Base-by-base conservation (phyloP, 2,329 filamentous ascomycete species). In the Penicillium sp. region DNA sequence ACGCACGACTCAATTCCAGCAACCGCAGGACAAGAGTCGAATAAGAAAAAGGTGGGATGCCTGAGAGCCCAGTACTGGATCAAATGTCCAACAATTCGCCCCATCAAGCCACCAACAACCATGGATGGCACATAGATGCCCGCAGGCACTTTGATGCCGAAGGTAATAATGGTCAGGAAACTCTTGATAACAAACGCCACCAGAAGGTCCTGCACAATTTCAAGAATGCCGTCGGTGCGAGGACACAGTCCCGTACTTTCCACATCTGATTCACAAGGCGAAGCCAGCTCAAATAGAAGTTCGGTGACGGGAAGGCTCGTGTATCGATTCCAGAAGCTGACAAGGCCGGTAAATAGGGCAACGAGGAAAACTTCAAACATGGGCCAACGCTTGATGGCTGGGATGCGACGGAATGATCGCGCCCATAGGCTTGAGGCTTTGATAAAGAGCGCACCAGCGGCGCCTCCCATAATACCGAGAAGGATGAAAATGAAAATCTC, bases 41-140 rank as follows among this genome's bases (percentile, higher is more conserved):
- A 96, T 6, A 96, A 70, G 13, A 80, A 73, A 63, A 83, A 85
- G 48, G 82, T 71, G 0, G 88, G 86, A 62, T 83, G 86, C 28
- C 77, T 78, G 49, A 94, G 75, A 6, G 91, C 88, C 45, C 87
- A 69, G 70, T 86, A 89, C 65, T 97, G 91, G 0, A 90, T 82
- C 6, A 83, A 68, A 66, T 97, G 93, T 1, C 93, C 93, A 12
- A 95, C 80, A 39, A 93, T 83, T 7, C 91, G 83, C 28, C 91
- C 91, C 74, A 95, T 84, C 17, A 98, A 74, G 62, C 93, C 93
- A 56, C 93, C 93, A 17, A 97, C 88, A 26, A 97, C 93, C 93
- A 98, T 98, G 60, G 91, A 96, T 3, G 93, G 93, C 2, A 98
- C 90, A 61, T 98, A 98, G 59, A 98, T 96, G 55, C 93, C 93